phyloP scores from a whole-genome alignment of 169 alveolate species.

The Plasmodium fragile region DNA sequence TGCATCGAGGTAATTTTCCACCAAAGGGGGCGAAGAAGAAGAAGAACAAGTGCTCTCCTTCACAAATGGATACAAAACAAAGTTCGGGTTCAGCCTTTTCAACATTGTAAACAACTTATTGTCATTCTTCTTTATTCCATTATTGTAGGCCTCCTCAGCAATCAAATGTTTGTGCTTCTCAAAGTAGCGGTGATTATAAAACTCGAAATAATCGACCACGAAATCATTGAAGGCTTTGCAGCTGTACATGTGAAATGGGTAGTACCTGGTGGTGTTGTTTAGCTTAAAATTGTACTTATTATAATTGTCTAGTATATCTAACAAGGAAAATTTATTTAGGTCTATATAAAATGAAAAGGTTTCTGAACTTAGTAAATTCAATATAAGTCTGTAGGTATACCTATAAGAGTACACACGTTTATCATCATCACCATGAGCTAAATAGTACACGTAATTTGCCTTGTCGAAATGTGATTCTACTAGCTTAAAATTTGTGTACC shows the following conservation, averaged over 20 bases:
- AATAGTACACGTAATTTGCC: conserved; percentile 23
- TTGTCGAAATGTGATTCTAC: conserved; percentile 28
- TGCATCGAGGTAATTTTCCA: background rate
- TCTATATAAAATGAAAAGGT: conserved; percentile 46
- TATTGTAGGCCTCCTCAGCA: conserved; percentile 10
- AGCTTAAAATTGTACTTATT: conserved; percentile 41
- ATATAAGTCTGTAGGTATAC: conserved; percentile 39
- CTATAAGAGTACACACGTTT: conserved; percentile 49
- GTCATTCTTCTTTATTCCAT: conserved; percentile 3
- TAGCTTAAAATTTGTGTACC: conserved; percentile 49
- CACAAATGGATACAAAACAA: conserved; percentile 27
- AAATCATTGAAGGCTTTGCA: conserved; percentile 13
- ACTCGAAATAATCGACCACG: conserved; percentile 19
- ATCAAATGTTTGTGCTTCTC: conserved; percentile 31
- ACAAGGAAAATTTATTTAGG: conserved; percentile 27
- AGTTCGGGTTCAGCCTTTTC: conserved; percentile 17
- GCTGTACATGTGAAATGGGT: conserved; percentile 47
- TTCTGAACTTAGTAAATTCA: conserved; percentile 48
- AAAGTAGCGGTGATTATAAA: conserved; percentile 32
- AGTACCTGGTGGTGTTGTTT: conserved; percentile 34
- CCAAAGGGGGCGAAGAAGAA: background rate
- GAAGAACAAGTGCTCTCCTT: background rate
- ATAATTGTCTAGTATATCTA: conserved; percentile 44
- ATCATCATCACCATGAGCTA: conserved; percentile 56
- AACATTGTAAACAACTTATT: conserved; percentile 16